A percentile compares a stretch with the other conserved stretches of the same genome.
Evolutionary conservation across 805 yeast species (phyloP).

Genomic region (Wickerhamiella galacta): DNA sequence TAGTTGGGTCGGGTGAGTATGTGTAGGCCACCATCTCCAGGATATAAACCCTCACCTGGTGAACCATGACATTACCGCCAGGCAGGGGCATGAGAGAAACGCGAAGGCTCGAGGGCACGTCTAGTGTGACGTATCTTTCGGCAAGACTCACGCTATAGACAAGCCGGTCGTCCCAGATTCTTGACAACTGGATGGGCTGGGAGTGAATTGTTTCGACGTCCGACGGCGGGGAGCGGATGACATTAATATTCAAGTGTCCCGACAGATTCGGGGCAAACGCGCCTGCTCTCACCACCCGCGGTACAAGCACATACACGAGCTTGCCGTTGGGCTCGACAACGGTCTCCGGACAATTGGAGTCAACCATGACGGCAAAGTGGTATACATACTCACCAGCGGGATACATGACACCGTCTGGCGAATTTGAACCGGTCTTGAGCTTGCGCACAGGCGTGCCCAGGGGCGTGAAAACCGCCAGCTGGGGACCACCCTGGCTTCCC

Average conservation of each 20-base stretch:
- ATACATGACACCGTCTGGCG: conserved; percentile 25
- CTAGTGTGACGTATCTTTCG: conserved; percentile 55
- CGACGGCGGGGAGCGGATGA: conserved; percentile 57
- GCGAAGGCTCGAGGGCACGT: conserved; percentile 59
- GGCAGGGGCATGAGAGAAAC: conserved; percentile 51
- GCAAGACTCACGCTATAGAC: conserved; percentile 66
- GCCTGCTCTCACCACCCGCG: conserved; percentile 48
- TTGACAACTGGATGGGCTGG: conserved; percentile 63
- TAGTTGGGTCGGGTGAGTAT: conserved; percentile 15
- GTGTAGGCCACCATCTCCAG: conserved; percentile 15
- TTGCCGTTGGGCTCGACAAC: conserved; percentile 56
- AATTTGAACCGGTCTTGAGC: conserved; percentile 9
- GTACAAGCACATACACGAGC: conserved; percentile 44
- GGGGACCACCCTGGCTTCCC: conserved; percentile 7
- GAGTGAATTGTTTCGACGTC: conserved; percentile 54
- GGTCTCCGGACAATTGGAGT: conserved; percentile 61
- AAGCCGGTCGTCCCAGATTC: conserved; percentile 76
- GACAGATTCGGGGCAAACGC: conserved; percentile 54
- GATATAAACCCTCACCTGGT: conserved; percentile 27
- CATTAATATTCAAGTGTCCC: conserved; percentile 40
- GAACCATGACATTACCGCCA: conserved; percentile 51
- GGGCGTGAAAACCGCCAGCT: conserved; percentile 14
- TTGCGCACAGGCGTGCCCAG: conserved; percentile 12
- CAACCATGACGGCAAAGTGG: conserved; percentile 67
- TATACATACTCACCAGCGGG: conserved; percentile 70